Base-by-base conservation (phyloP, 1,284 basidiomycete genomes). In the Papiliotrema flavescens region DNA sequence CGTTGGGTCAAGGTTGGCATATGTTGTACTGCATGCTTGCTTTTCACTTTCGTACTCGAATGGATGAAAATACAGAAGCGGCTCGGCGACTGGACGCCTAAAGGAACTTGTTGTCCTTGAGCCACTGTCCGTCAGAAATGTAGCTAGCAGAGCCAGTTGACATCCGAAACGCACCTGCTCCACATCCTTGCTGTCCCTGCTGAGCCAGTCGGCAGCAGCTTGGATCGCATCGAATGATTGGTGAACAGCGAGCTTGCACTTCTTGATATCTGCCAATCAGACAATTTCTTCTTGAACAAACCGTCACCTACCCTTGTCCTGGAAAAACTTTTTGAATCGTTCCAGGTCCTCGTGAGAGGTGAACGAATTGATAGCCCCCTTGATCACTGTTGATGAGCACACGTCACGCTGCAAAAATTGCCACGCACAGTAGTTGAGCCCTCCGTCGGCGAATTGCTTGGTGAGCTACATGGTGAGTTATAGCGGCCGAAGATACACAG, bases 361-460 rank as follows among this genome's bases (percentile, higher is more conserved):
- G 57, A 96, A 79, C 39, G 77, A 75, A 28, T 77, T 76, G 74
- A 91, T 84, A 7, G 84, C 79, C 53, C 79, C 77, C 84, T 75
- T 70, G 66, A 75, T 65, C 37, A 72, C 56, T 63, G 55, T 70
- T 60, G 43, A 74, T 66, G 23, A 78, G 36, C 49, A 17, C 3
- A 20, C 37, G 36, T 41, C 39, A 36, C 11, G 7, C 19, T 24
- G 6, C 49, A 14, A 39, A n/a, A 22, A 24, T n/a, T 22, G 24
- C 46, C n/a, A 64, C 62, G 40, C 24, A 68, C 63, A 61, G 63
- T 76, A 71, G 56, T 66, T 66, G 53, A 76, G 58, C 32, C 80
- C 81, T 71, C 84, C 87, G 63, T 83, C 83, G 64, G 83, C 84
- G 69, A 88, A 88, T 47, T 85, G 83, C 69, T 85, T 84, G 70